Evolutionary conservation across 2,329 filamentous ascomycete species (phyloP).

Genomic region (Hymenotorrendiella dingleyae): DNA sequence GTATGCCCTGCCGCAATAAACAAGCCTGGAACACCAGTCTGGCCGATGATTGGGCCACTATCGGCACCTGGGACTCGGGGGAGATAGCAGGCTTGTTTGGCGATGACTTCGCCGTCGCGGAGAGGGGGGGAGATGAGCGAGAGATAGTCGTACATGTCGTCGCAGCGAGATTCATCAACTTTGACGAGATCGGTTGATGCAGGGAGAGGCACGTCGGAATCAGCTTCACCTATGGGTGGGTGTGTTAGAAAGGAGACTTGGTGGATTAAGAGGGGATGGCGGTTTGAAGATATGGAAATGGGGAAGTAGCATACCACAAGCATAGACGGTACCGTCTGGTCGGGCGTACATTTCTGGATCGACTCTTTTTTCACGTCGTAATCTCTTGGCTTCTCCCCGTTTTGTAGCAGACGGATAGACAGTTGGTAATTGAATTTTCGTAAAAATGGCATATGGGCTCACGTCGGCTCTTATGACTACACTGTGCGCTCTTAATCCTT

Average conservation of each 20-base stretch:
- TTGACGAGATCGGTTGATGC: constrained; percentile 68
- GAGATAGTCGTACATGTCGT: constrained; percentile 80
- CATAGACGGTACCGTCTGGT: constrained; percentile 84
- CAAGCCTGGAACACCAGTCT: constrained; percentile 65
- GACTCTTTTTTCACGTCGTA: constrained; percentile 55
- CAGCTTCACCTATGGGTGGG: constrained; percentile 59
- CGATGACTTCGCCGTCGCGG: constrained; percentile 60
- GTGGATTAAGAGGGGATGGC: neutral
- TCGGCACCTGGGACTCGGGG: constrained; percentile 45
- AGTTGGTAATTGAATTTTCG: constrained; percentile 68
- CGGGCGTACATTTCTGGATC: constrained; percentile 92
- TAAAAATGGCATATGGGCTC: constrained; percentile 76
- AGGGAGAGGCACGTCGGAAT: constrained; percentile 69
- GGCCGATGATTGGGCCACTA: constrained; percentile 65
- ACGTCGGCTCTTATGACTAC: constrained; percentile 61
- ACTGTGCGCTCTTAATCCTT: constrained; percentile 56
- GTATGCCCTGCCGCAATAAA: constrained; percentile 86
- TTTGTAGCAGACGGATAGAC: constrained; percentile 53
- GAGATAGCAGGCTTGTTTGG: constrained; percentile 87
- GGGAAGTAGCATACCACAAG: constrained; percentile 67
- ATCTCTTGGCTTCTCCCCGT: constrained; percentile 42
- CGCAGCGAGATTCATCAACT: constrained; percentile 69
- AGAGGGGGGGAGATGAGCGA: constrained; percentile 59
- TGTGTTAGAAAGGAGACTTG: neutral
- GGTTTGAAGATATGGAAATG: too few relatives aligned